These are phyloP conservation scores for Dissophora globulifera DNA, from an alignment of 192 early-diverging fungal species.

Conservation along the genomic window DNA sequence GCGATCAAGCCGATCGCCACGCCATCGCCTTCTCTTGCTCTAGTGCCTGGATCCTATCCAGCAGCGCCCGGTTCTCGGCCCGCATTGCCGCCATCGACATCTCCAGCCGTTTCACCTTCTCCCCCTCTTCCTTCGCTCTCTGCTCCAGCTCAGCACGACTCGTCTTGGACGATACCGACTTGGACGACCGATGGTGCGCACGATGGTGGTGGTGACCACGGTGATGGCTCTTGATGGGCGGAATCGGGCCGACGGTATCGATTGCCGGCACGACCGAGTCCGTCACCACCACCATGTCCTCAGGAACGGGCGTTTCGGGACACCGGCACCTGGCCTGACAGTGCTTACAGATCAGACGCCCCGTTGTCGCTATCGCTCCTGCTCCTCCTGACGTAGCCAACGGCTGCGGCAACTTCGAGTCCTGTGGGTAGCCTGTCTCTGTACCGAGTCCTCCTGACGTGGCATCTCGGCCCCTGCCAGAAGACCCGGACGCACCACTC, in stretches of 20 bases:
- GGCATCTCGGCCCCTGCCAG: too few species aligned
- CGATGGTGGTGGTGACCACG: too few species aligned
- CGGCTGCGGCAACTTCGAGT: too few species aligned
- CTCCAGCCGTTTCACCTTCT: conserved; percentile 34
- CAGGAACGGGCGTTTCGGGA: too few species aligned
- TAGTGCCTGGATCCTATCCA: conserved; percentile 41
- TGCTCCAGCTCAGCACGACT: conserved; percentile 18
- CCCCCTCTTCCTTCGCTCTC: conserved; percentile 10
- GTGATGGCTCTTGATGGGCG: conserved; percentile 12
- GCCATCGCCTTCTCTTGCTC: conserved; percentile 39
- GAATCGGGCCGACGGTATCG: not conserved
- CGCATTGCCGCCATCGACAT: conserved; percentile 39
- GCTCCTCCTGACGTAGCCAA: too few species aligned
- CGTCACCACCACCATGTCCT: too few species aligned
- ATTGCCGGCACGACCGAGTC: not conserved
- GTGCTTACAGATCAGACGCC: too few species aligned
- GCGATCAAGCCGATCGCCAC: not conserved
- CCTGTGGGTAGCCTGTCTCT: too few species aligned
- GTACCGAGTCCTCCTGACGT: too few species aligned
- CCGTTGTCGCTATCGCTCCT: too few species aligned
- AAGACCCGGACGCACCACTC: not conserved
- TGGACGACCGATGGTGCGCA: conserved; percentile 17
- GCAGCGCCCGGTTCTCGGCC: conserved; percentile 39
- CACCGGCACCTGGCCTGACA: too few species aligned
- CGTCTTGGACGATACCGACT: conserved; percentile 14